A percentile compares a stretch with the other conserved stretches of the same genome.
These are phyloP conservation scores for Tubosaeta brunneosetosa DNA, from an alignment of 768 basidiomycete species.

Conservation along the genomic window DNA sequence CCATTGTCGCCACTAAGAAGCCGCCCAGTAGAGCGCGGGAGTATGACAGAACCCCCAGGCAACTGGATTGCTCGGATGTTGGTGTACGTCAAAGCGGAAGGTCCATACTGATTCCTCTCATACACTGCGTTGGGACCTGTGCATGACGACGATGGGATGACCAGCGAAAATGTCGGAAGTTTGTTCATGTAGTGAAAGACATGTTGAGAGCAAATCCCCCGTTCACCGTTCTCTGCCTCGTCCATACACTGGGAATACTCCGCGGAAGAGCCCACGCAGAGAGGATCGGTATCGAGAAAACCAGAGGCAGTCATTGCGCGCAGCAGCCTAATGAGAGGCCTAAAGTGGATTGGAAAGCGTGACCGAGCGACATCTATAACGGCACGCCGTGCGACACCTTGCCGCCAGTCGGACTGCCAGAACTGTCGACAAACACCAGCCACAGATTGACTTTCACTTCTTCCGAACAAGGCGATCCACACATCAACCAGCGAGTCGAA, in stretches of 20 bases:
- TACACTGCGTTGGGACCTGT: slow-evolving; percentile 68
- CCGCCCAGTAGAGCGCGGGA: slow-evolving; percentile 60
- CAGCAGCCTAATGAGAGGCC: slow-evolving; percentile 64
- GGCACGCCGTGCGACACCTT: slow-evolving; percentile 63
- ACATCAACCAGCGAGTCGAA: slow-evolving; percentile 68
- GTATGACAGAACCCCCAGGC: slow-evolving; percentile 72
- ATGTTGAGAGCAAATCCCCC: slow-evolving; percentile 57
- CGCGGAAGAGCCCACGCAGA: slow-evolving; percentile 43
- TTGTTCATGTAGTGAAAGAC: slow-evolving; percentile 75
- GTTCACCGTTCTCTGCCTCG: slow-evolving; percentile 40
- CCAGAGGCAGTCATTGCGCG: slow-evolving; percentile 74
- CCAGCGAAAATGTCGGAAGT: slow-evolving; percentile 70
- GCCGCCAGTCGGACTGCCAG: slow-evolving; percentile 76
- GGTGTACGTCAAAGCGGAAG: slow-evolving; percentile 52
- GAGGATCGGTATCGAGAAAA: slow-evolving; percentile 68
- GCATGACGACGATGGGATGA: slow-evolving; percentile 59
- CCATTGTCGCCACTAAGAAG: slow-evolving; percentile 69
- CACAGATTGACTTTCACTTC: slow-evolving; percentile 58
- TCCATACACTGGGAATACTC: slow-evolving; percentile 41
- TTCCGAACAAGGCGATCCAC: slow-evolving; percentile 77
- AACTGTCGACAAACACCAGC: slow-evolving; percentile 72
- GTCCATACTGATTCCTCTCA: slow-evolving; percentile 59
- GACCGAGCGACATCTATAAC: slow-evolving; percentile 79
- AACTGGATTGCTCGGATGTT: slow-evolving; percentile 65
- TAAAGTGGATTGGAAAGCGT: slow-evolving; percentile 77